phyloP scores from a whole-genome alignment of 495 filamentous ascomycete genomes.

The Platismatia glauca region DNA sequence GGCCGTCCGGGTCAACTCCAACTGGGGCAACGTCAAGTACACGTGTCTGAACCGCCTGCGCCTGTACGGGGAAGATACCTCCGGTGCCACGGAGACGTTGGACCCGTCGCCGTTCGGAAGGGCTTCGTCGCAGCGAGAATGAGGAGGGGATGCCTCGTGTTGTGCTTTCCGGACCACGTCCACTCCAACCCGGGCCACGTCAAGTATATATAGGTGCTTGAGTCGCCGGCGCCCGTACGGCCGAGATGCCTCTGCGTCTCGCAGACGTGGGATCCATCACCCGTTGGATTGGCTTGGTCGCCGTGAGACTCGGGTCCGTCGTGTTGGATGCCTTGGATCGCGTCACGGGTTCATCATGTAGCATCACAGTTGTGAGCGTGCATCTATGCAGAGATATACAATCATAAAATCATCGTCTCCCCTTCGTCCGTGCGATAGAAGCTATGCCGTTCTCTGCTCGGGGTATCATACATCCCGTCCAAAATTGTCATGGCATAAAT shows the following conservation, averaged over 20 bases:
- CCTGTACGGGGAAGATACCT: constrained; percentile 31
- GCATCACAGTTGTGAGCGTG: neutral
- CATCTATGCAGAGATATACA: neutral
- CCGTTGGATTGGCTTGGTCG: too few species aligned
- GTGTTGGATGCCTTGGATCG: too few species aligned
- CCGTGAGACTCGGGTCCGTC: neutral
- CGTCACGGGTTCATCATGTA: constrained; percentile 3
- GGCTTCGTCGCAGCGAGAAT: neutral
- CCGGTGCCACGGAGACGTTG: constrained; percentile 7
- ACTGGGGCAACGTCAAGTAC: constrained; percentile 36
- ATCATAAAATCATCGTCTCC: too few species aligned
- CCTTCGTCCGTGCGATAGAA: too few species aligned
- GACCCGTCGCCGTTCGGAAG: neutral
- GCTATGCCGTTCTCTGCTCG: neutral
- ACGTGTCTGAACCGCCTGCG: constrained; percentile 43
- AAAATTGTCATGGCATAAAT: too few species aligned
- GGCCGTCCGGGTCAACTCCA: constrained; percentile 38
- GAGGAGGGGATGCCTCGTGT: neutral
- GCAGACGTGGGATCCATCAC: too few species aligned
- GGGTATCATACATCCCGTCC: neutral
- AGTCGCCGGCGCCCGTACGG: too few species aligned
- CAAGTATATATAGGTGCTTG: too few species aligned
- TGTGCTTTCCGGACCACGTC: too few species aligned
- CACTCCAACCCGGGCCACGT: too few species aligned
- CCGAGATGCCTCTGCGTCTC: too few species aligned